phyloP scores from a whole-genome alignment of 2,329 filamentous ascomycete species.

The Alternaria brassicae region DNA sequence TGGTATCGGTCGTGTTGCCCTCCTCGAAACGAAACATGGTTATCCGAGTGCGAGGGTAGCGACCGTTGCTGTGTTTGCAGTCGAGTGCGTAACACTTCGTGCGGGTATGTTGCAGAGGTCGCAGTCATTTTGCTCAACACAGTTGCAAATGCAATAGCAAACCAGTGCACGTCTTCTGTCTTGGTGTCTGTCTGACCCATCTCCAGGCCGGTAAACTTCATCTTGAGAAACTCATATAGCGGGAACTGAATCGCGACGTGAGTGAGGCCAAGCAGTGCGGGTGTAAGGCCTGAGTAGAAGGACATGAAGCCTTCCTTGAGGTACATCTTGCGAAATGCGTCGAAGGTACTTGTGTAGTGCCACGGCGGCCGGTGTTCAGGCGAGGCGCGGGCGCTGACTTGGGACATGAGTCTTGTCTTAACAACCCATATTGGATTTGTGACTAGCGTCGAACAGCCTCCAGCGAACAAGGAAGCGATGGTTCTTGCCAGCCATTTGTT shows the following conservation, averaged over 20 bases:
- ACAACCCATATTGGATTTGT: constrained; percentile 99
- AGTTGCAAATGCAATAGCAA: constrained; percentile 85
- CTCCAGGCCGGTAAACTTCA: constrained; percentile 83
- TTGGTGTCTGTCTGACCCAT: constrained; percentile 74
- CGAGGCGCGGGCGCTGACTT: constrained; percentile 68
- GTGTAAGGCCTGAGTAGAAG: constrained; percentile 94
- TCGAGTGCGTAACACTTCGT: constrained; percentile 92
- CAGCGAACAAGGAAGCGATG: constrained; percentile 88
- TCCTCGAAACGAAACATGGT: constrained; percentile 59
- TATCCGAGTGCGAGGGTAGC: constrained; percentile 54
- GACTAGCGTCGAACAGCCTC: constrained; percentile 88
- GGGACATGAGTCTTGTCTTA: constrained; percentile 97
- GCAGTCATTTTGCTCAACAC: constrained; percentile 94
- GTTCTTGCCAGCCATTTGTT: constrained; percentile 82
- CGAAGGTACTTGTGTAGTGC: constrained; percentile 89
- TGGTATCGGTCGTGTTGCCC: constrained; percentile 49
- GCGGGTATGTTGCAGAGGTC: constrained; percentile 93
- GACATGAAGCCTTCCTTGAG: constrained; percentile 83
- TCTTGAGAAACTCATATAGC: constrained; percentile 92
- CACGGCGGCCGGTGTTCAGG: constrained; percentile 72
- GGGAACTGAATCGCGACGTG: constrained; percentile 98
- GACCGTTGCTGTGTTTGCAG: constrained; percentile 91
- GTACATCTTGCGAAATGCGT: constrained; percentile 97
- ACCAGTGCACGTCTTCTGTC: constrained; percentile 72
- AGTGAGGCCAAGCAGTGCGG: constrained; percentile 86